A percentile compares a stretch with the other conserved stretches of the same genome.
Conservation (phyloP, 176 grass and related monocot species). For the Bothriochloa decipiens region DNA sequence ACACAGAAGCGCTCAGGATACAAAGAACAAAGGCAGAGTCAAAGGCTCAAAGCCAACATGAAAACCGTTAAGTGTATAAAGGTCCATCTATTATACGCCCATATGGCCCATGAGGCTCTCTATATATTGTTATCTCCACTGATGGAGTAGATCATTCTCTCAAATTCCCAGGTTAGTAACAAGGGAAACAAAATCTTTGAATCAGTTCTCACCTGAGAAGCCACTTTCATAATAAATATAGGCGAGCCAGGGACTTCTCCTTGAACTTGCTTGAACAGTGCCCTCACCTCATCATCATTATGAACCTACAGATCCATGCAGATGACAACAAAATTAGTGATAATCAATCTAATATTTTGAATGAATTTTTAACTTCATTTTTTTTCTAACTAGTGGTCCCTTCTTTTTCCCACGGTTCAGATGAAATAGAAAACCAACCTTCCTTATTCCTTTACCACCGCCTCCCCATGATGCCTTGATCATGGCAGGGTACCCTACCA, state of each 20-base stretch:
- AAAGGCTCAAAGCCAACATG: conserved; percentile 1
- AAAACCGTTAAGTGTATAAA: background rate
- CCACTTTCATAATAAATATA: conserved; percentile 99
- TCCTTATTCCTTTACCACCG: conserved; percentile 98
- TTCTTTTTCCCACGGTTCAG: conserved; percentile 35
- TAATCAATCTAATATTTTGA: conserved; percentile 14
- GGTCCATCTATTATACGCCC: no score
- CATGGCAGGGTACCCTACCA: conserved; percentile 97
- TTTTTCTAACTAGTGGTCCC: conserved; percentile 5
- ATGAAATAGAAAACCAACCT: conserved; percentile 65
- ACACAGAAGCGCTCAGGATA: conserved; percentile 29
- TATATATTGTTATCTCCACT: no score
- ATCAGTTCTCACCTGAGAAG: conserved; percentile 80
- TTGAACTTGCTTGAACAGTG: conserved; percentile 99
- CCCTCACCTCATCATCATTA: conserved; percentile 97
- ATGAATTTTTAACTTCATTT: background rate
- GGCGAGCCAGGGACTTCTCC: conserved; percentile 99
- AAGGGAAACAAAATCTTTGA: conserved; percentile 20
- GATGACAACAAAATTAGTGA: conserved; percentile 36
- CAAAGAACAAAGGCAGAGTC: conserved; percentile 5
- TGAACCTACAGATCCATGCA: conserved; percentile 69
- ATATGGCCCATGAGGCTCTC: no score
- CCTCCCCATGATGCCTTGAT: conserved; percentile 99
- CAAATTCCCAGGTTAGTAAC: no score
- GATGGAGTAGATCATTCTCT: no score